Percentiles rank a stretch among this genome's conserved stretches.
Evolutionary conservation across 805 yeast species (phyloP).

Genomic region (Nakazawaea sp.): DNA sequence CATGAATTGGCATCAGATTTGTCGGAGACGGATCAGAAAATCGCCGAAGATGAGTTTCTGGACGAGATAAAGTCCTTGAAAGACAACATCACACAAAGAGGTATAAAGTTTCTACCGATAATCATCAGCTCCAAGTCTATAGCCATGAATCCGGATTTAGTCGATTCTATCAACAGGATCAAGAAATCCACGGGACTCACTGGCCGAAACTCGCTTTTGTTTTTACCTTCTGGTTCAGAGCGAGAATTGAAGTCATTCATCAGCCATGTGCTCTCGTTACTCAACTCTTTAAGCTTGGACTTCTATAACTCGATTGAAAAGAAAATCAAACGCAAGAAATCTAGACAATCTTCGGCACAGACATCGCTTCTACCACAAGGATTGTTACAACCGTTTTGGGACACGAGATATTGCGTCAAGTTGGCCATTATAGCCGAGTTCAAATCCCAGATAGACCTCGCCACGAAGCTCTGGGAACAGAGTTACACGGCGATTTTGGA

Average conservation of each 20-base stretch:
- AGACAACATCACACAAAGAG: slow-evolving; percentile 21
- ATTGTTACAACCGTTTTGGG: slow-evolving; percentile 28
- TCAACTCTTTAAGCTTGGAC: slow-evolving; percentile 34
- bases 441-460: slow-evolving; percentile 37
- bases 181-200: slow-evolving; percentile 36
- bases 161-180: slow-evolving; percentile 27
- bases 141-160: slow-evolving; percentile 23
- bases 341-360: slow-evolving; percentile 14
- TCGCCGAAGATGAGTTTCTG: slow-evolving; percentile 24
- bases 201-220: slow-evolving; percentile 36
- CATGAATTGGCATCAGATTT: slow-evolving; percentile 30
- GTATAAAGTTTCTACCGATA: slow-evolving; percentile 28
- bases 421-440: slow-evolving; percentile 43
- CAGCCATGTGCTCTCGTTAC: slow-evolving; percentile 26
- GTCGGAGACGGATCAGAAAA: slow-evolving; percentile 16
- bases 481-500: slow-evolving; percentile 45
- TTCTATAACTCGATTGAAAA: slow-evolving; percentile 36
- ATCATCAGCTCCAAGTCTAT: slow-evolving; percentile 24
- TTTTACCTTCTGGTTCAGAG: slow-evolving; percentile 31
- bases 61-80: slow-evolving; percentile 29
- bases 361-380: slow-evolving; percentile 5
- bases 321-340: slow-evolving; percentile 30
- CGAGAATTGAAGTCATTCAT: slow-evolving; percentile 32
- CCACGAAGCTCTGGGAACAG: slow-evolving; percentile 43
- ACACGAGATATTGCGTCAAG: slow-evolving; percentile 45